A percentile compares a stretch with the other conserved stretches of the same genome.
Conservation (phyloP, 2,329 filamentous ascomycete genomes). For the Capronia epimyces region DNA sequence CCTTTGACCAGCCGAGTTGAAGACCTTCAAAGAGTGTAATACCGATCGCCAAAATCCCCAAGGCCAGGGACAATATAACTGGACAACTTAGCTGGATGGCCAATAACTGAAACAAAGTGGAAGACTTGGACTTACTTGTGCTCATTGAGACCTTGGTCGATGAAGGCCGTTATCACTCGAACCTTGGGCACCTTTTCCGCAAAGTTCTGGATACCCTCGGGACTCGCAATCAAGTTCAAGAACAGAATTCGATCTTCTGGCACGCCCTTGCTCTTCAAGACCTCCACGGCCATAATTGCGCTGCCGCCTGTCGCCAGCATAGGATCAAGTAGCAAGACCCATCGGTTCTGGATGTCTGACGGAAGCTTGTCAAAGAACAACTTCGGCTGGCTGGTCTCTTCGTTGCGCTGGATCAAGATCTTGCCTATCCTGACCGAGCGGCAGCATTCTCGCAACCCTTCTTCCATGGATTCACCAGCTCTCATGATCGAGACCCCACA, state of each 20-base stretch:
- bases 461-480: conserved; percentile 97
- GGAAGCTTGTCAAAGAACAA: conserved; percentile 98
- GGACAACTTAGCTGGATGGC: conserved; percentile 3
- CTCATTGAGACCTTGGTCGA: conserved; percentile 92
- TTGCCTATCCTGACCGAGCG: conserved; percentile 97
- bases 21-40: conserved; percentile 15
- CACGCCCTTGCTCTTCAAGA: conserved; percentile 82
- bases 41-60: conserved; percentile 38
- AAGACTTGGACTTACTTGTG: conserved; percentile 68
- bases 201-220: conserved; percentile 84
- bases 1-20: background rate
- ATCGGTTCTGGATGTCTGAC: conserved; percentile 83
- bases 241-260: conserved; percentile 94
- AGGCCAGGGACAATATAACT: conserved; percentile 37
- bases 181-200: conserved; percentile 82
- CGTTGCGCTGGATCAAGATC: conserved; percentile 94
- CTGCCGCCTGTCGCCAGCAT: conserved; percentile 98
- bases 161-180: conserved; percentile 88
- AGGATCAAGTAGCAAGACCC: conserved; percentile 92
- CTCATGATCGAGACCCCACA: conserved; percentile 98
- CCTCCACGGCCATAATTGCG: conserved; percentile 93
- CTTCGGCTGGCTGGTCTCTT: conserved; percentile 86
- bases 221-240: conserved; percentile 95
- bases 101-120: background rate
- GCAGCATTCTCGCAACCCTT: conserved; percentile 92